These are phyloP conservation scores for Dorcoceras hygrometricum DNA, from an alignment of 257 asterid genomes.

Conservation along the genomic window DNA sequence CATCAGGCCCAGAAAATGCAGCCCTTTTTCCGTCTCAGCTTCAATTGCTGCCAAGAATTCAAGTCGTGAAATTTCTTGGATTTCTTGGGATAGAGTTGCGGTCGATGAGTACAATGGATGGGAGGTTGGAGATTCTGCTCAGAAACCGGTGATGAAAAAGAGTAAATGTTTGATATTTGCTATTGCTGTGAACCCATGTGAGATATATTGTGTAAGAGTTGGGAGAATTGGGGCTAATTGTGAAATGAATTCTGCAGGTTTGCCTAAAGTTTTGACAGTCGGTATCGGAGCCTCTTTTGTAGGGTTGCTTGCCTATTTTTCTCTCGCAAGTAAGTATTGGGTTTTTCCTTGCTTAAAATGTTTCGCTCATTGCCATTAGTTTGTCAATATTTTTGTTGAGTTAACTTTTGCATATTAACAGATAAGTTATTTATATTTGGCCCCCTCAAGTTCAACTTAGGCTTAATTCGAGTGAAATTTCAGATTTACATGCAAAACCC, in stretches of 20 bases:
- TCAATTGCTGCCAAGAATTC: conserved; percentile 47
- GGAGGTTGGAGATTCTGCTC: conserved; percentile 51
- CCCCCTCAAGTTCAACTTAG: too few species aligned
- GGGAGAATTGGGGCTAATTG: conserved; percentile 12
- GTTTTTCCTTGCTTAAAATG: not conserved
- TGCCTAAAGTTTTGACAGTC: conserved; percentile 43
- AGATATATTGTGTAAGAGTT: not conserved
- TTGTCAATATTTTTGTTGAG: not conserved
- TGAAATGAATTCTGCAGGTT: conserved; percentile 39
- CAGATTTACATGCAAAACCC: too few species aligned
- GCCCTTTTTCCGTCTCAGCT: conserved; percentile 35
- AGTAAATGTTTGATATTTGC: conserved; percentile 30
- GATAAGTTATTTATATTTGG: too few species aligned
- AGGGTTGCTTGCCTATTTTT: conserved; percentile 54
- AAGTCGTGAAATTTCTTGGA: conserved; percentile 48
- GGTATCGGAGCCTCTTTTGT: conserved; percentile 63
- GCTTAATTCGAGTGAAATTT: too few species aligned
- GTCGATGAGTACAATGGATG: conserved; percentile 75
- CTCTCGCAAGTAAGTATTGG: conserved; percentile 53
- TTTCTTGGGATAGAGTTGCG: conserved; percentile 32
- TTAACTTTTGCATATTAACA: not conserved
- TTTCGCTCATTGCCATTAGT: not conserved
- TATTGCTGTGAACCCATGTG: not conserved
- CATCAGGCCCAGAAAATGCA: conserved; percentile 37
- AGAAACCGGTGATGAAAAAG: conserved; percentile 29